Conservation (phyloP, 208 protist genomes). For the Entamoeba dispar region DNA sequence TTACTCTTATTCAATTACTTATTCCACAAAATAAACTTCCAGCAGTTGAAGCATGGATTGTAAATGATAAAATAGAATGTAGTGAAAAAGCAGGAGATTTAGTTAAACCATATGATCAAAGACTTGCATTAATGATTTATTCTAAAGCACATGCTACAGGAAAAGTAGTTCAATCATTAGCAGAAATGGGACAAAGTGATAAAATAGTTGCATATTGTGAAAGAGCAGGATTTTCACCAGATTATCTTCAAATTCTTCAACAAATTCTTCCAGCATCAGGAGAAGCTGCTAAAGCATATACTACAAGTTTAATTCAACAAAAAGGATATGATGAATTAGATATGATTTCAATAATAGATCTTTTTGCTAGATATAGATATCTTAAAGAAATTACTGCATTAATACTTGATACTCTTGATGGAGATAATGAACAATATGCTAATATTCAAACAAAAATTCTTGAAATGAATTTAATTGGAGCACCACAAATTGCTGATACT, state of each 20-base stretch:
- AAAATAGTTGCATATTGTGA: constrained; percentile 88
- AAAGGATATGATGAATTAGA: not conserved
- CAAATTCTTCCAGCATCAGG: constrained; percentile 62
- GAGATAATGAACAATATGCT: constrained; percentile 45
- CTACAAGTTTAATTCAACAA: not conserved
- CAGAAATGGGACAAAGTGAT: constrained; percentile 72
- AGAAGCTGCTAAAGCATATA: constrained; percentile 51
- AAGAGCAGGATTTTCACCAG: constrained; percentile 69
- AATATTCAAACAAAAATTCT: constrained; percentile 91
- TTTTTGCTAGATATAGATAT: constrained; percentile 71
- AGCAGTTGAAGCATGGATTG: not conserved
- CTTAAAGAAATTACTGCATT: constrained; percentile 83
- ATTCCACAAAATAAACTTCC: not conserved
- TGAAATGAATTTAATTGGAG: constrained; percentile 85
- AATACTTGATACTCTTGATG: constrained; percentile 78
- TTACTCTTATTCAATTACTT: not conserved
- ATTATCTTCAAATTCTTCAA: constrained; percentile 73
- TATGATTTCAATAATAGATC: constrained; percentile 50
- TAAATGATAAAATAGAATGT: not conserved
- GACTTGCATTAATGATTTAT: constrained; percentile 90
- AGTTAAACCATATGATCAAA: constrained; percentile 8
- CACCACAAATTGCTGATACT: constrained; percentile 53
- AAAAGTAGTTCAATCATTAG: constrained; percentile 64
- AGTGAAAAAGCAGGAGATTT: not conserved
- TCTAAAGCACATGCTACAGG: constrained; percentile 57